A percentile compares a stretch with the other conserved stretches of the same genome.
phyloP scores from a whole-genome alignment of 2,329 filamentous ascomycete genomes.

The Lachnellula occidentalis region DNA sequence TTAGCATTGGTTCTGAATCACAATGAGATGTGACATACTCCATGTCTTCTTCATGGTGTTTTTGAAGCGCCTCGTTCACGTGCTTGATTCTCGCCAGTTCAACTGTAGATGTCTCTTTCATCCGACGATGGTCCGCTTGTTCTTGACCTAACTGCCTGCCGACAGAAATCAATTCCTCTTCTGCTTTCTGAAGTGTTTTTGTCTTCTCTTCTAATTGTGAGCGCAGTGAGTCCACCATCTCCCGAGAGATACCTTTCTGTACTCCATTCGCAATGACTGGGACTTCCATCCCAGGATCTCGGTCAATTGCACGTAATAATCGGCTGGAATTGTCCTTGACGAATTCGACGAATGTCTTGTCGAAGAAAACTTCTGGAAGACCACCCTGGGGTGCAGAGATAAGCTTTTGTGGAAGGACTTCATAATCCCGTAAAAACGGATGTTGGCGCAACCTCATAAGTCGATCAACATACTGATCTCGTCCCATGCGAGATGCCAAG shows the following conservation, averaged over 20 bases:
- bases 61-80: slow-evolving; percentile 65
- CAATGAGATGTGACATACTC: slow-evolving; percentile 35
- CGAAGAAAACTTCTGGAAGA: slow-evolving; percentile 79
- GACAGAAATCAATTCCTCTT: slow-evolving; percentile 42
- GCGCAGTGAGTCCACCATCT: slow-evolving; percentile 81
- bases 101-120: slow-evolving; percentile 51
- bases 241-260: slow-evolving; percentile 87
- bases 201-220: slow-evolving; percentile 71
- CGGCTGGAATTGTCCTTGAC: slow-evolving; percentile 94
- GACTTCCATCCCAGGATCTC: slow-evolving; percentile 83
- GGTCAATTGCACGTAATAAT: slow-evolving; percentile 77
- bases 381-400: slow-evolving; percentile 46
- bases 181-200: slow-evolving; percentile 41
- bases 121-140: slow-evolving; percentile 63
- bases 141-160: slow-evolving; percentile 62
- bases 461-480: slow-evolving; percentile 81
- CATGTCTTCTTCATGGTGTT: slow-evolving; percentile 62
- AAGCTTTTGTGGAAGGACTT: slow-evolving; percentile 70
- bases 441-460: slow-evolving; percentile 72
- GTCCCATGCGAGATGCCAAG: slow-evolving; percentile 68
- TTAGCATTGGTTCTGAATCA: slow-evolving; percentile 12
- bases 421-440: slow-evolving; percentile 79
- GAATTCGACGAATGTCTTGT: slow-evolving; percentile 83
- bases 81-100: slow-evolving; percentile 44
- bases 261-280: slow-evolving; percentile 73